phyloP scores from a whole-genome alignment of 768 basidiomycete species.

The Auricularia cornea region DNA sequence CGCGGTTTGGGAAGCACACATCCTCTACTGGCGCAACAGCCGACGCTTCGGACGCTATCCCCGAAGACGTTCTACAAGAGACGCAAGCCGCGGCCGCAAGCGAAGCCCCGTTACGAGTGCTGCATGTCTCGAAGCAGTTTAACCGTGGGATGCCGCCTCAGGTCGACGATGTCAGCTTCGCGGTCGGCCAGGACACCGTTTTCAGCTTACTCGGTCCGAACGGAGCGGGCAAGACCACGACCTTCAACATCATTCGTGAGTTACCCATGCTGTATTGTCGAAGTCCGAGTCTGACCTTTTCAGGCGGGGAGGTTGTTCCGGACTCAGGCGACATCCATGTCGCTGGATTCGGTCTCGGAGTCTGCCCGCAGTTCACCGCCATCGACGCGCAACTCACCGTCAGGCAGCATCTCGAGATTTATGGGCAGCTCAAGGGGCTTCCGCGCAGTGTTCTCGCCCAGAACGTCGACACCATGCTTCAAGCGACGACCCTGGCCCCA shows the following conservation, averaged over 20 bases:
- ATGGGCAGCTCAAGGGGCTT: constrained; percentile 68
- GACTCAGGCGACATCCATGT: constrained; percentile 63
- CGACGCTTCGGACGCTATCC: constrained; percentile 9
- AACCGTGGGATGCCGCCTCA: constrained; percentile 25
- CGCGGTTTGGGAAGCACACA: constrained; percentile 11
- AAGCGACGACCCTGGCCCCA: constrained; percentile 44
- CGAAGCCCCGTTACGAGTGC: constrained; percentile 51
- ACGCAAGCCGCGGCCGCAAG: constrained; percentile 36
- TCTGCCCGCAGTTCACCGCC: constrained; percentile 80
- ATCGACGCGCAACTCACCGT: constrained; percentile 74
- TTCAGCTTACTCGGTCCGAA: constrained; percentile 76
- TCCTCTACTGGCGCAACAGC: constrained; percentile 25
- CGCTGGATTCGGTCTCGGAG: constrained; percentile 64
- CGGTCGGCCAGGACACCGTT: constrained; percentile 51
- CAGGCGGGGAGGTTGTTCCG: constrained; percentile 50
- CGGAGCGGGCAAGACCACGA: constrained; percentile 59
- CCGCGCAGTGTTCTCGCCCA: constrained; percentile 33
- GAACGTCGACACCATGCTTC: constrained; percentile 51
- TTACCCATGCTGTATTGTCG: no score
- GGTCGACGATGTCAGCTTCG: constrained; percentile 67
- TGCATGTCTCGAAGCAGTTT: constrained; percentile 56
- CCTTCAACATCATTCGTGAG: constrained; percentile 63
- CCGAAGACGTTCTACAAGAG: constrained; percentile 48
- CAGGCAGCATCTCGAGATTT: constrained; percentile 63
- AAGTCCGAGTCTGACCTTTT: no score